phyloP scores from a whole-genome alignment of 192 early-diverging fungal genomes.

The Coemansia sp. region DNA sequence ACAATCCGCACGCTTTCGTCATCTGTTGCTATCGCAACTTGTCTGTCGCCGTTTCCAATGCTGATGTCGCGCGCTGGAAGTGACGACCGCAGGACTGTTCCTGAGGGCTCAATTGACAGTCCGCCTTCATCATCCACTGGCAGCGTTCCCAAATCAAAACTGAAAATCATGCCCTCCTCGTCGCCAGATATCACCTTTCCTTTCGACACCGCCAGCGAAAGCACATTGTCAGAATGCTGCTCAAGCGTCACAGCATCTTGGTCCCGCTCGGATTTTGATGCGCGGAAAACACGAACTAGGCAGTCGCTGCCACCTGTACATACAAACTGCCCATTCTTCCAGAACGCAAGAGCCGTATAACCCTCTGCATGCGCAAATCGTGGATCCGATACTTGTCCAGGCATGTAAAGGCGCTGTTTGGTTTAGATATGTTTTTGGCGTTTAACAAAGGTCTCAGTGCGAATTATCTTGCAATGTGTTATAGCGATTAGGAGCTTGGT shows the following conservation, averaged over 20 bases:
- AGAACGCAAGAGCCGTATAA: conserved; percentile 47
- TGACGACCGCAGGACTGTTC: conserved; percentile 42
- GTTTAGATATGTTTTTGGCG: not conserved
- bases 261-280: conserved; percentile 32
- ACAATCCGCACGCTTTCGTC: conserved; percentile 45
- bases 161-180: conserved; percentile 41
- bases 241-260: conserved; percentile 49
- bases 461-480: too few relatives aligned
- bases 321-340: conserved; percentile 24
- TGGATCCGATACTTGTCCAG: conserved; percentile 20
- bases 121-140: conserved; percentile 8
- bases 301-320: conserved; percentile 52
- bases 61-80: conserved; percentile 51
- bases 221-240: conserved; percentile 45
- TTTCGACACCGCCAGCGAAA: conserved; percentile 31
- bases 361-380: conserved; percentile 51
- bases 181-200: conserved; percentile 43
- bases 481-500: too few relatives aligned
- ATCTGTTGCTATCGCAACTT: conserved; percentile 50
- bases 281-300: conserved; percentile 39
- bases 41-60: conserved; percentile 40
- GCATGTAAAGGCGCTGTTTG: conserved; percentile 9
- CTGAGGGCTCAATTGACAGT: conserved; percentile 28
- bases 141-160: conserved; percentile 28
- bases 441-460: too few relatives aligned